Conservation (phyloP, 805 yeast genomes). For the Soucietia sequanensis region DNA sequence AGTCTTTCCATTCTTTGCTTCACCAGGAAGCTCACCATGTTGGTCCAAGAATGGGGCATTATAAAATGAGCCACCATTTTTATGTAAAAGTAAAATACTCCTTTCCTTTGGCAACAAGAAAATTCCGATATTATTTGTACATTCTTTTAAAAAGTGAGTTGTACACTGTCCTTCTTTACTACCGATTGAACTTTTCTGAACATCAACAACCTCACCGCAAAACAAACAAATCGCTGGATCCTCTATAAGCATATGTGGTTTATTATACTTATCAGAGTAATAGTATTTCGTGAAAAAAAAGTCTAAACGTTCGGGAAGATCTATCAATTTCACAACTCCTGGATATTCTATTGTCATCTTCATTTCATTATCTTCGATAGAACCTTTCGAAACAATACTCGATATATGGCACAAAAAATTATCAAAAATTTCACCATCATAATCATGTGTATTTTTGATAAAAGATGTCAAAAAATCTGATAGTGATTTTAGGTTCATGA, state of each 20-base stretch:
- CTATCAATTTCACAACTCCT: constrained; percentile 56
- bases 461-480: constrained; percentile 19
- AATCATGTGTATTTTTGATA: constrained; percentile 6
- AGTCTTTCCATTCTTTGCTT: constrained; percentile 68
- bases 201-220: constrained; percentile 68
- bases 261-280: constrained; percentile 42
- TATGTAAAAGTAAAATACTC: constrained; percentile 59
- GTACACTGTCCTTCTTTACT: constrained; percentile 74
- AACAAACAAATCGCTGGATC: constrained; percentile 88
- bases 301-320: constrained; percentile 67
- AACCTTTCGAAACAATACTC: constrained; percentile 2
- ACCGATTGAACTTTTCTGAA: constrained; percentile 62
- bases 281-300: constrained; percentile 62
- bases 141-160: constrained; percentile 61
- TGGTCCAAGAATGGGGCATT: constrained; percentile 81
- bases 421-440: constrained; percentile 25
- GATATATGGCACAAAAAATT: constrained; percentile 15
- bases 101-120: constrained; percentile 72
- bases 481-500: constrained; percentile 48
- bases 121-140: constrained; percentile 66
- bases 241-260: constrained; percentile 37
- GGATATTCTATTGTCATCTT: constrained; percentile 55
- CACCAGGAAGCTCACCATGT: constrained; percentile 84
- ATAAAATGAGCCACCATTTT: constrained; percentile 79
- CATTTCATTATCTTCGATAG: constrained; percentile 9